These are phyloP conservation scores for Hymenoscyphus repandus DNA, from an alignment of 2,329 filamentous ascomycete species.

Conservation along the genomic window DNA sequence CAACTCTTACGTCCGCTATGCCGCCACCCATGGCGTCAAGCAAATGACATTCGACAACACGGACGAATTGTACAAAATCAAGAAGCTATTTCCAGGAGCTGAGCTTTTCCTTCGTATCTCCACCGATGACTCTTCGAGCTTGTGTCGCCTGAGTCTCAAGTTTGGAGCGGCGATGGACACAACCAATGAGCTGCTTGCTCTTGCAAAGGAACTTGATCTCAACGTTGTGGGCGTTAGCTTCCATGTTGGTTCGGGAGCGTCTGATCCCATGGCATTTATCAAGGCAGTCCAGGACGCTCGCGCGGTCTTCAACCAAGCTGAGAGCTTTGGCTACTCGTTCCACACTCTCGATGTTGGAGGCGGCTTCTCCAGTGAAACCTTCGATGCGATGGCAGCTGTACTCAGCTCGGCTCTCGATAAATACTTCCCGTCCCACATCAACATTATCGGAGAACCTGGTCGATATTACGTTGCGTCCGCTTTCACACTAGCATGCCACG, in stretches of 20 bases:
- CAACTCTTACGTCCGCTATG: slow-evolving; percentile 92
- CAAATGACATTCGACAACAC: slow-evolving; percentile 99
- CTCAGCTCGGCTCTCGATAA: slow-evolving; percentile 76
- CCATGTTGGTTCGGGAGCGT: slow-evolving; percentile 94
- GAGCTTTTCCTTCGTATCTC: slow-evolving; percentile 92
- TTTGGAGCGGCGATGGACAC: slow-evolving; percentile 88
- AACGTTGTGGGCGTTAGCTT: slow-evolving; percentile 96
- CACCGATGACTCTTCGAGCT: slow-evolving; percentile 90
- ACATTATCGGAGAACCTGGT: slow-evolving; percentile 91
- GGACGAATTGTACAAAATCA: slow-evolving; percentile 97
- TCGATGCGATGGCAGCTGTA: slow-evolving; percentile 82
- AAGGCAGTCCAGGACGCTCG: slow-evolving; percentile 89
- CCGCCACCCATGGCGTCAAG: slow-evolving; percentile 76
- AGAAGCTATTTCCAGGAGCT: slow-evolving; percentile 81
- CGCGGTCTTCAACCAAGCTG: slow-evolving; percentile 80
- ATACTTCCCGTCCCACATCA: slow-evolving; percentile 74
- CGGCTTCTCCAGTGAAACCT: slow-evolving; percentile 85
- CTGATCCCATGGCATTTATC: slow-evolving; percentile 84
- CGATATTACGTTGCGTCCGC: slow-evolving; percentile 92
- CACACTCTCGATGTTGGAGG: slow-evolving; percentile 91
- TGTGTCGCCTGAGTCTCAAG: slow-evolving; percentile 95
- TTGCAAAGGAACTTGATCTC: slow-evolving; percentile 77
- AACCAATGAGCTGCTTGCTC: slow-evolving; percentile 67
- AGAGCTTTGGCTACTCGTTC: slow-evolving; percentile 69
- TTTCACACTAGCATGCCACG: slow-evolving; percentile 90